phyloP scores from a whole-genome alignment of 2,329 filamentous ascomycete genomes.

The Stachybotrys elegans region DNA sequence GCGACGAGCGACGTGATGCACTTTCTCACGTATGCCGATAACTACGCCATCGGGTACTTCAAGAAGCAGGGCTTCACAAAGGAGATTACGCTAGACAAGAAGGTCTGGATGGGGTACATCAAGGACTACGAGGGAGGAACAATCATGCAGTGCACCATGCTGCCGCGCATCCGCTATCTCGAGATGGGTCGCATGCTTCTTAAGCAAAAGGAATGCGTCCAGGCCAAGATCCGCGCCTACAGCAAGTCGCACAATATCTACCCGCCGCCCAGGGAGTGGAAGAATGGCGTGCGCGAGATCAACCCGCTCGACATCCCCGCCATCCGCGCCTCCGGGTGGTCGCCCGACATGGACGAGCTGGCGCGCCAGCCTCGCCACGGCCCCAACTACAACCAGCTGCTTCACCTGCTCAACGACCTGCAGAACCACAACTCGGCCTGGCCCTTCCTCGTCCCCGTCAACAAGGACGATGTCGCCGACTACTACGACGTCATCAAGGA shows the following conservation, averaged over 20 bases:
- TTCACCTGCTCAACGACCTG: conserved; percentile 89
- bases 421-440: conserved; percentile 91
- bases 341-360: conserved; percentile 94
- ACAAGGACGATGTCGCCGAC: conserved; percentile 93
- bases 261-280: conserved; percentile 80
- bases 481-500: conserved; percentile 98
- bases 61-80: conserved; percentile 99
- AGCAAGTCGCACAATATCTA: conserved; percentile 87
- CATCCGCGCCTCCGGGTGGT: conserved; percentile 91
- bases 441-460: conserved; percentile 93
- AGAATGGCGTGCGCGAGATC: conserved; percentile 66
- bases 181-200: conserved; percentile 89
- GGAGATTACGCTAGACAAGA: conserved; percentile 86
- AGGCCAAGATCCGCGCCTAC: conserved; percentile 90
- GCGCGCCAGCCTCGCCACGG: conserved; percentile 92
- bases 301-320: conserved; percentile 83
- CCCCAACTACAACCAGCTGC: conserved; percentile 90
- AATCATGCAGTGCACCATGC: conserved; percentile 98
- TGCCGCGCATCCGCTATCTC: conserved; percentile 89
- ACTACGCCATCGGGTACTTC: conserved; percentile 98
- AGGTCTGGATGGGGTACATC: conserved; percentile 98
- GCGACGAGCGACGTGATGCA: conserved; percentile 97
- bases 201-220: conserved; percentile 94
- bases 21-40: conserved; percentile 97
- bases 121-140: conserved; percentile 99